Conservation (phyloP, 73 alveolate genomes). For the Durusdinium trenchii region DNA sequence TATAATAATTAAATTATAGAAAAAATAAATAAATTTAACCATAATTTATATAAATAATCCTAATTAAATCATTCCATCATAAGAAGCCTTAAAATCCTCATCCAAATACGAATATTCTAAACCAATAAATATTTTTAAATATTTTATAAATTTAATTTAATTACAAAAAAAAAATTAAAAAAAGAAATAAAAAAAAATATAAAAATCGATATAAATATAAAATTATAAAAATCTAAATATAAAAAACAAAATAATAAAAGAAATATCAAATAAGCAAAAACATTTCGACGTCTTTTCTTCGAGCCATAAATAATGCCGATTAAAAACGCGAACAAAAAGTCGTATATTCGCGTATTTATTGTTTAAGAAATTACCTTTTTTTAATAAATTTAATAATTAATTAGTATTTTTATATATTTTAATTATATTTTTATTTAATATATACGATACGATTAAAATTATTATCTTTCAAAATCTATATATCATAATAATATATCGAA, state of each 20-base stretch:
- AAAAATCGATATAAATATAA: background rate
- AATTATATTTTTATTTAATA: too few species aligned
- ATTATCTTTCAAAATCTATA: background rate
- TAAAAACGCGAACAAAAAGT: too few species aligned
- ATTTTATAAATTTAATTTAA: background rate
- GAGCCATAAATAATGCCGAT: too few species aligned
- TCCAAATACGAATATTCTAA: background rate
- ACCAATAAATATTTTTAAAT: background rate
- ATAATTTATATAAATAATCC: background rate
- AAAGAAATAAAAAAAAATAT: background rate
- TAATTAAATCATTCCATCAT: background rate
- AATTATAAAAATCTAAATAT: too few species aligned
- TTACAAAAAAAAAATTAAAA: background rate
- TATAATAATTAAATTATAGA: background rate
- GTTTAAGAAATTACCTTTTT: too few species aligned
- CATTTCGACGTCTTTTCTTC: too few species aligned
- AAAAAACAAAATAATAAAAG: background rate
- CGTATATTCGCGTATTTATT: too few species aligned
- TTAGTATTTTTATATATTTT: too few species aligned
- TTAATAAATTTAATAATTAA: too few species aligned
- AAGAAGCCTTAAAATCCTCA: too few species aligned
- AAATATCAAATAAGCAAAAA: too few species aligned
- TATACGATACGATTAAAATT: too few species aligned
- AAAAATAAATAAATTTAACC: background rate
- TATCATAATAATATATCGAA: background rate